Percentiles rank a stretch among this genome's conserved stretches.
These are phyloP conservation scores for Acanthamoeba healyi DNA, from an alignment of 208 protist species.

Conservation along the genomic window DNA sequence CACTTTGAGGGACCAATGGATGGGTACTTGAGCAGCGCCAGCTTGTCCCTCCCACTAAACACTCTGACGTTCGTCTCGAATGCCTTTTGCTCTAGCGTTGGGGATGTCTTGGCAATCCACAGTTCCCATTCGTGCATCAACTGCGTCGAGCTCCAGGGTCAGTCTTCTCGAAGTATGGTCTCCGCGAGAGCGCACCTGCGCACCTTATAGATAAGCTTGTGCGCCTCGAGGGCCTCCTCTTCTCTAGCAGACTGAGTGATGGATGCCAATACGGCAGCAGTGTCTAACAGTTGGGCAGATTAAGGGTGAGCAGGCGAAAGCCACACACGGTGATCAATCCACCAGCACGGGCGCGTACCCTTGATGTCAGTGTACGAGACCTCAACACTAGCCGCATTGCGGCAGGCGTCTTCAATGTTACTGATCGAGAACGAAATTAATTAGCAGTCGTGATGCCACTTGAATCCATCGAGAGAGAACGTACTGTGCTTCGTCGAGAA, in stretches of 20 bases:
- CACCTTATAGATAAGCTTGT: not conserved
- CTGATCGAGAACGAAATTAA: not conserved
- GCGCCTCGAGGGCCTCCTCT: not conserved
- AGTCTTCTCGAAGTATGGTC: not conserved
- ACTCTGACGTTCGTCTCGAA: constrained; percentile 59
- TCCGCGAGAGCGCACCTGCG: not conserved
- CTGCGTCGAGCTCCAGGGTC: not conserved
- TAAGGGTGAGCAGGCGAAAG: not conserved
- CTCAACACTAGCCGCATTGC: constrained; percentile 64
- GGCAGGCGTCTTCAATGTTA: constrained; percentile 82
- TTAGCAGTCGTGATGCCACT: not conserved
- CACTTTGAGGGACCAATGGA: not conserved
- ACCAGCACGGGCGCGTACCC: too few species aligned
- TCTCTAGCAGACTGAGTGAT: not conserved
- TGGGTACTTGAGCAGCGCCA: constrained; percentile 16
- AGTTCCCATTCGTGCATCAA: constrained; percentile 16
- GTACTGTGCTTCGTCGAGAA: constrained; percentile 73
- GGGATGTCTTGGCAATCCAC: not conserved
- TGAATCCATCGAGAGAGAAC: too few species aligned
- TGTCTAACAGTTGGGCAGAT: not conserved
- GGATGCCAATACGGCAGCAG: not conserved
- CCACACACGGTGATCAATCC: not conserved
- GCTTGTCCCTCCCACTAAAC: constrained; percentile 31
- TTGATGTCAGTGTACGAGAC: constrained; percentile 38
- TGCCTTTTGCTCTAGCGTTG: not conserved